Conservation (phyloP, 139 green algal genomes). For the Closterium sp. region DNA sequence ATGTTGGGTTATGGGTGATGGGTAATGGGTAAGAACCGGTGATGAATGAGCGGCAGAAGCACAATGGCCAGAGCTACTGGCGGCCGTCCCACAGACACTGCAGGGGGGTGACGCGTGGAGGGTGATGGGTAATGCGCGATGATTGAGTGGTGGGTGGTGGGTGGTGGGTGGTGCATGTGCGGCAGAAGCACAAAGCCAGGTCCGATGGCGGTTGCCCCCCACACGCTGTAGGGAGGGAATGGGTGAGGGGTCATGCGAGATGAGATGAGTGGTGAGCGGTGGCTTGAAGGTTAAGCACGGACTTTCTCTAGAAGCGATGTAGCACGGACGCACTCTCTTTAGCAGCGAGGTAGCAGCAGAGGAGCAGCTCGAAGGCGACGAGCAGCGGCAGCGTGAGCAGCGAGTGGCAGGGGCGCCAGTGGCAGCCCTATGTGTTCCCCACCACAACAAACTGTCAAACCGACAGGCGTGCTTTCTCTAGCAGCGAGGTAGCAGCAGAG, state of each 20-base stretch:
- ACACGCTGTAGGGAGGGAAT: too few species aligned
- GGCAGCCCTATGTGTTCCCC: too few species aligned
- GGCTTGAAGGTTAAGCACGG: background rate
- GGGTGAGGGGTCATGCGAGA: too few species aligned
- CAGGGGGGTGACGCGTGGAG: background rate
- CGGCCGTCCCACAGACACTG: too few species aligned
- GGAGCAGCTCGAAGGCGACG: slow-evolving; percentile 23
- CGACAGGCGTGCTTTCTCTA: background rate
- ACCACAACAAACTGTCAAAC: too few species aligned
- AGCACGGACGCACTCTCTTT: background rate
- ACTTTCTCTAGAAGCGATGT: background rate
- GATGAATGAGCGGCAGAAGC: background rate
- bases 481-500: slow-evolving; percentile 44
- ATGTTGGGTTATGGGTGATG: background rate
- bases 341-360: background rate
- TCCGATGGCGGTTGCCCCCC: too few species aligned
- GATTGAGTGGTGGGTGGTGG: background rate
- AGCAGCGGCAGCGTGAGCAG: slow-evolving; percentile 24
- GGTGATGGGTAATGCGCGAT: background rate
- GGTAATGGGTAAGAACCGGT: background rate
- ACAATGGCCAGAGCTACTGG: background rate
- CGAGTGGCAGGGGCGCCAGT: slow-evolving; percentile 24
- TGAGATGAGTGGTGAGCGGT: background rate
- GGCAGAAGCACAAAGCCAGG: background rate
- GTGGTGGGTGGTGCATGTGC: background rate